These are phyloP conservation scores for Verticillium nubilum DNA, from an alignment of 2,329 filamentous ascomycete genomes.

Conservation along the genomic window DNA sequence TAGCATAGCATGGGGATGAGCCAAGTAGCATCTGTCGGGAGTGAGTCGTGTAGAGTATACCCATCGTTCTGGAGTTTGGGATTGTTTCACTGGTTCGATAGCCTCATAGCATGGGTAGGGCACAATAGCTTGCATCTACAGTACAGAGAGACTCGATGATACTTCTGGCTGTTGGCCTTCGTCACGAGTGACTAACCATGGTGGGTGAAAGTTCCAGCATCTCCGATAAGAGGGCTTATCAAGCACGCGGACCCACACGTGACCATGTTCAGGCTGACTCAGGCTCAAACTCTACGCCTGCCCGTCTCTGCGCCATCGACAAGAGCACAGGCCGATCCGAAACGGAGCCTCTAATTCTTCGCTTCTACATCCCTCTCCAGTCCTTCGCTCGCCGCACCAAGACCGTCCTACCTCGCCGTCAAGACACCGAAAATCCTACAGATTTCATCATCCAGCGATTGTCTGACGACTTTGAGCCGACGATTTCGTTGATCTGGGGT, in stretches of 20 bases:
- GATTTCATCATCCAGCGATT: constrained; percentile 12
- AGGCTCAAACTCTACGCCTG: not conserved
- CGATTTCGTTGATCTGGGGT: constrained; percentile 29
- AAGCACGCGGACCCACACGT: not conserved
- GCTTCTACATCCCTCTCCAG: constrained; percentile 5
- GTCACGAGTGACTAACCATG: too few relatives aligned
- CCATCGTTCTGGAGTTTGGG: too few relatives aligned
- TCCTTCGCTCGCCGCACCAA: constrained; percentile 28
- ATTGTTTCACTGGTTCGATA: too few relatives aligned
- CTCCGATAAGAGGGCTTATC: not conserved
- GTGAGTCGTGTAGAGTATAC: too few relatives aligned
- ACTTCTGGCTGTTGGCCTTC: too few relatives aligned
- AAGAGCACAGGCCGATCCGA: not conserved
- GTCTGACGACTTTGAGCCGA: constrained; percentile 26
- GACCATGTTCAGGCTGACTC: not conserved
- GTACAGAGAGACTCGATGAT: too few relatives aligned
- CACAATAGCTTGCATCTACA: too few relatives aligned
- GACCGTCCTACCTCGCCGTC: constrained; percentile 24
- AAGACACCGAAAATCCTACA: not conserved
- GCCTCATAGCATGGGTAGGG: too few relatives aligned
- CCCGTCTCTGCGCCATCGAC: not conserved
- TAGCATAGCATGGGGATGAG: too few relatives aligned
- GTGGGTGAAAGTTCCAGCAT: not conserved
- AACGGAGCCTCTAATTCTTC: not conserved
- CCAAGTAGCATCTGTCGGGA: too few relatives aligned